Evolutionary conservation across 2,329 filamentous ascomycete genomes (phyloP), one percentile per base, ranked within the genome.

Genomic region (Cryphonectria nitschkei): DNA sequence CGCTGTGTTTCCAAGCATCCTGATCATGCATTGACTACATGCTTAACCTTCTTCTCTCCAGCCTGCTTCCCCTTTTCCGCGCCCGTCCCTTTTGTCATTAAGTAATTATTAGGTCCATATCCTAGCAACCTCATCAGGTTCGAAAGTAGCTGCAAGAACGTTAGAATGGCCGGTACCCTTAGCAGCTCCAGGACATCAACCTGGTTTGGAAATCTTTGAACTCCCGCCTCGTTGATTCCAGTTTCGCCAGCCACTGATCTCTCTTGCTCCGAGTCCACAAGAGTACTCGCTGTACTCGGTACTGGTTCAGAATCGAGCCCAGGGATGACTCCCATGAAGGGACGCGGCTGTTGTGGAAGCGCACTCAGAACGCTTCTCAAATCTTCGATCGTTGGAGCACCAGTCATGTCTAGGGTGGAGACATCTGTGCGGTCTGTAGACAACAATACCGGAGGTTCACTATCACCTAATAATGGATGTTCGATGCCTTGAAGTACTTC

Each of bases 111-210:
- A 11, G 41, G 14, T 9, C 56, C 37, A 37, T 63, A 52, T 26
- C 65, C 65, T 37, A 68, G 54, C 11, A 46, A 50, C 14, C 34
- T 41, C 26, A 61, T 34, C 3, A 68, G 14, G 37, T 39, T 68
- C 13, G 65, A 22, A 19, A 68, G n/a, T 2, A 68, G 29, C 41
- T 61, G 54, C 14, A 68, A 46, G n/a, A 68, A n/a, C 13, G 22
- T 54, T 5, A 68, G 54, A 11, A 68, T n/a, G 19, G 41, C 54
- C 11, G 65, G 65, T 19, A 68, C 26, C 11, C 54, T 68, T 14
- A 68, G 54, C 29, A 68, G 41, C 19, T 61, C n/a, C 34, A 54
- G 7, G 16, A 37, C 39, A 46, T 68, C 54, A 19, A 61, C 5
- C 13, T 46, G n/a, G 34, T 34, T 32, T n/a, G 50, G 39, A 46